Evolutionary conservation across 2,329 filamentous ascomycete genomes (phyloP).

Genomic region (Gaeumannomyces sp.): DNA sequence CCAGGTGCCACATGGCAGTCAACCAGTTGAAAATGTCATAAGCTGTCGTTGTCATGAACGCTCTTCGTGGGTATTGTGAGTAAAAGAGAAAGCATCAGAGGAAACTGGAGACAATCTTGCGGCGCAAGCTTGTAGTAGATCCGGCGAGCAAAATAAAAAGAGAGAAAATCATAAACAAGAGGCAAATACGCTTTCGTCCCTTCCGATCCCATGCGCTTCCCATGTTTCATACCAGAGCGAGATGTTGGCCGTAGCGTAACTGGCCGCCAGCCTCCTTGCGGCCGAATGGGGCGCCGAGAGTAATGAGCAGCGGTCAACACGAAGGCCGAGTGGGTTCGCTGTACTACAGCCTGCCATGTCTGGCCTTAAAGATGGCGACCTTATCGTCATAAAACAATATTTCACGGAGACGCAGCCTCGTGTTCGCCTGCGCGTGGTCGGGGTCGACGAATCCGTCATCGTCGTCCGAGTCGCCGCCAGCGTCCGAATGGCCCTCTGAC

Average conservation of each 20-base stretch:
- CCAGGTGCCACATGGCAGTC: background rate
- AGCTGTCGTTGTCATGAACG: background rate
- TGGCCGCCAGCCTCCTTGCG: background rate
- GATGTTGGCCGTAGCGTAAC: background rate
- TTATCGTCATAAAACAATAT: slow-evolving; percentile 84
- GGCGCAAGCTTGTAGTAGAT: background rate
- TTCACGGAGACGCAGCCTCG: slow-evolving; percentile 60
- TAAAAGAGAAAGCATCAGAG: background rate
- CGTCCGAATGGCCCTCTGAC: slow-evolving; percentile 23
- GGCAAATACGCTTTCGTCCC: background rate
- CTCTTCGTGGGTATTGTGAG: background rate
- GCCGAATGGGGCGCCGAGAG: background rate
- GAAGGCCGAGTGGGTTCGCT: too few relatives aligned
- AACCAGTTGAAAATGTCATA: background rate
- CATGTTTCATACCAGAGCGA: background rate
- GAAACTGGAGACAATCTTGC: background rate
- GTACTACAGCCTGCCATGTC: slow-evolving; percentile 48
- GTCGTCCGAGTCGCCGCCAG: slow-evolving; percentile 34
- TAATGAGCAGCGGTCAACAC: background rate
- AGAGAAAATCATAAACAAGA: background rate
- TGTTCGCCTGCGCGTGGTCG: slow-evolving; percentile 27
- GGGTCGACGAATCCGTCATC: slow-evolving; percentile 45
- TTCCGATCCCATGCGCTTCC: background rate
- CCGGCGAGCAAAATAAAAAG: background rate
- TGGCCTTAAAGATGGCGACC: slow-evolving; percentile 71